phyloP scores from a whole-genome alignment of 106 monocot genomes.

The Vanilla planifolia region DNA sequence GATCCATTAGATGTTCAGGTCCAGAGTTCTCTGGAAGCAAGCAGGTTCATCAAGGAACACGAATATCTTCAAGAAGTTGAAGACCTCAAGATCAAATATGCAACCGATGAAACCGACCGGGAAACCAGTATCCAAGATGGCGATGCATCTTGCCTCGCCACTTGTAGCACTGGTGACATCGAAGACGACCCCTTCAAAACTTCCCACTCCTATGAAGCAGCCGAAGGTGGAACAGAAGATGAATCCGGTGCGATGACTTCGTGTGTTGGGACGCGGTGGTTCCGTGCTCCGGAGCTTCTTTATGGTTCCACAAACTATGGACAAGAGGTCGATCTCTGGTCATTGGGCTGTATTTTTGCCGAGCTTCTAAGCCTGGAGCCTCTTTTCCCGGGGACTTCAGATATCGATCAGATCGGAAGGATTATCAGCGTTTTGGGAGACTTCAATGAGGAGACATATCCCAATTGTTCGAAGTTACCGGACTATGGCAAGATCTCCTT shows the following conservation, averaged over 20 bases:
- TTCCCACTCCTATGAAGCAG: constrained; percentile 32
- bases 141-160: constrained; percentile 77
- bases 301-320: constrained; percentile 80
- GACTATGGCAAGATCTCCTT: constrained; percentile 76
- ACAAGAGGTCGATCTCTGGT: constrained; percentile 71
- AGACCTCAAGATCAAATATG: constrained; percentile 35
- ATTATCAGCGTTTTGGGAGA: constrained; percentile 74
- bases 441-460: constrained; percentile 52
- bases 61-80: constrained; percentile 51
- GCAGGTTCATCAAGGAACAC: constrained; percentile 19
- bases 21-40: constrained; percentile 21
- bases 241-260: constrained; percentile 53
- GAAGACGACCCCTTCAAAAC: constrained; percentile 59
- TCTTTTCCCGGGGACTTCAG: constrained; percentile 75
- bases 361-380: constrained; percentile 68
- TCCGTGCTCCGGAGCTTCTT: constrained; percentile 80
- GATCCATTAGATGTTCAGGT: constrained; percentile 17
- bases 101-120: constrained; percentile 33
- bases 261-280: constrained; percentile 91
- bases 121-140: constrained; percentile 51
- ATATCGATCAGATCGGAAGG: constrained; percentile 78
- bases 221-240: constrained; percentile 21
- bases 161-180: constrained; percentile 70
- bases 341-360: constrained; percentile 77
- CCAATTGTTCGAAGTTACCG: constrained; percentile 69